phyloP scores from a whole-genome alignment of 2,329 filamentous ascomycete genomes.

The Cytospora schulzeri region DNA sequence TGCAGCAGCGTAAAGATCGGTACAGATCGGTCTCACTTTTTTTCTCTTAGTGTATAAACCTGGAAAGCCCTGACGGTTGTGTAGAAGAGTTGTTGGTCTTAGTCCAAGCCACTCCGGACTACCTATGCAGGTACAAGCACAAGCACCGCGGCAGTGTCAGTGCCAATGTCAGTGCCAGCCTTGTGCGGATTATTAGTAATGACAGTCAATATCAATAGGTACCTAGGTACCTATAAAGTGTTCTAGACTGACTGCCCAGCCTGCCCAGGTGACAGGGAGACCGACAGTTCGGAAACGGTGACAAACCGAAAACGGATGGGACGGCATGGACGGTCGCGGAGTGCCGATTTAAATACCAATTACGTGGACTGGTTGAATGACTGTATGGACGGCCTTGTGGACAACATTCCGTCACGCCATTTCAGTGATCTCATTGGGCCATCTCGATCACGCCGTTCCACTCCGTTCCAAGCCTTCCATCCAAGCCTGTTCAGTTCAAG shows the following conservation, averaged over 20 bases:
- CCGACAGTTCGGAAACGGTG: not conserved
- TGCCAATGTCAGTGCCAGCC: not conserved
- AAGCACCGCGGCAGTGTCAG: not conserved
- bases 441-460: too few species aligned
- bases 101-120: not conserved
- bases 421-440: too few species aligned
- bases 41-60: too few species aligned
- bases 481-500: not conserved
- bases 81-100: not conserved
- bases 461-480: not conserved
- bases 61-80: too few species aligned
- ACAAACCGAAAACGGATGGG: not conserved
- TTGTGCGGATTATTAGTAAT: not conserved
- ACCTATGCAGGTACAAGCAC: constrained; percentile 14
- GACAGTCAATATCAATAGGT: too few species aligned
- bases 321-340: not conserved
- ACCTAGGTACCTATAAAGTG: too few species aligned
- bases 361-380: not conserved
- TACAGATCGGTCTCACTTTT: not conserved
- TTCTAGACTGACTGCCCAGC: too few species aligned
- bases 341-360: not conserved
- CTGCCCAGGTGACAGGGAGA: too few species aligned
- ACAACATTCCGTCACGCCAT: too few species aligned
- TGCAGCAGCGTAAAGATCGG: constrained; percentile 1
- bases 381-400: too few species aligned